Base-by-base conservation (phyloP, 2,329 filamentous ascomycete species). In the Aspergillus udagawae region DNA sequence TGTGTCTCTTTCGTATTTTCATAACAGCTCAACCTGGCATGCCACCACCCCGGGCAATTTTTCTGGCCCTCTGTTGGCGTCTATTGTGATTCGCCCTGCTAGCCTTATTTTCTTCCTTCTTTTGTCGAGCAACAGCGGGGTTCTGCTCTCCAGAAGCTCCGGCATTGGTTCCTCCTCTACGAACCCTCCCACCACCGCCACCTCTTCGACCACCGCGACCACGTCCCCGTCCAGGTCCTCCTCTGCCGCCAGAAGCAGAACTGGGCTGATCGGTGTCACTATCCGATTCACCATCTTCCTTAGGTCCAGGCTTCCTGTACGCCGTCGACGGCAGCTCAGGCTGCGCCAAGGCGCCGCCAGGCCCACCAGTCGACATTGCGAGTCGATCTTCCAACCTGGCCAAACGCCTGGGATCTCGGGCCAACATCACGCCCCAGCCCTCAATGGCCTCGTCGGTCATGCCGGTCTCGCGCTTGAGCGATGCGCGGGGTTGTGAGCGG, bases 381-480 rank as follows among this genome's bases (percentile, higher is more conserved):
- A 87, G 89, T 67, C 86, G 88, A 52, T 82, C 82, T 73, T 96
- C 90, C 47, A 97, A 75, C 55, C 83, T 81, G 56, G 84, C 83
- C 70, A 88, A 78, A 58, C 87, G 83, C 65, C 84, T 83, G 1
- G 89, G 83, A 65, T 93, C 88, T 32, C 92, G 83, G 12, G 80
- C 77, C 7, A 97, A 75, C 90, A 97, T 96, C 51, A 96, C 78
- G 0, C 84, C 91, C 92, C 93, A 99, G 4, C 94, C 94, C 74
- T 97, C 94, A 35, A 99, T 88, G 2, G 89, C 87, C 74, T 97
- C 93, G 65, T 97, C 92, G 0, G 91, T 92, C 91, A 97, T 91
- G 3, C 88, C 88, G 0, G 91, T 96, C 58, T 92, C 86, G 23
- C 83, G 82, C 64, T 87, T 89, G 51, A 99, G 71, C 35, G 82